phyloP scores from a whole-genome alignment of 305 asterid genomes.

The Ilex paraguariensis region DNA sequence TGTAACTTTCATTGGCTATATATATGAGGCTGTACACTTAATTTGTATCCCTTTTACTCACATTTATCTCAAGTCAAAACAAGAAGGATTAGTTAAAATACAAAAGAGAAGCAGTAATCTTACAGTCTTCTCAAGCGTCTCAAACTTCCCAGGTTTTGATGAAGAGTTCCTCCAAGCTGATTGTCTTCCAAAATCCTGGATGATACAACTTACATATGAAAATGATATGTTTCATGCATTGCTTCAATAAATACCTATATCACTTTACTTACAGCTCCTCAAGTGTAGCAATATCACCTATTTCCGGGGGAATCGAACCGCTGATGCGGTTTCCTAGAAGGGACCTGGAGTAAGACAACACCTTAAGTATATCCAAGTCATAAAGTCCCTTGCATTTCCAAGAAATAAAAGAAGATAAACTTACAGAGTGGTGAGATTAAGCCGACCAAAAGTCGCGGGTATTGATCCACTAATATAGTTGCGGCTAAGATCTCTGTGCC shows the following conservation, averaged over 20 bases:
- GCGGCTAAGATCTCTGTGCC: conserved; percentile 59
- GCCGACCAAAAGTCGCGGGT: conserved; percentile 44
- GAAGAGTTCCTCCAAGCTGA: conserved; percentile 79
- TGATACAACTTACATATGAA: neutral
- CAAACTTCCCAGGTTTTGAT: conserved; percentile 55
- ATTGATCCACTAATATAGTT: conserved; percentile 71
- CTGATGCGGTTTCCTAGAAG: conserved; percentile 72
- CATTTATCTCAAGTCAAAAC: too few species aligned
- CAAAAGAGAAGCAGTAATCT: conserved; percentile 15
- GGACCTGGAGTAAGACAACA: conserved; percentile 31
- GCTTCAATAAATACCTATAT: neutral
- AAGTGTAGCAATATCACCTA: conserved; percentile 63
- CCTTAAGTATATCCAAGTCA: neutral
- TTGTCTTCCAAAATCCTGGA: conserved; percentile 61
- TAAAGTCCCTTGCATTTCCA: too few species aligned
- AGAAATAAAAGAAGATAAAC: conserved; percentile 16
- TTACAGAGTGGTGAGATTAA: conserved; percentile 50
- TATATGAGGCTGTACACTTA: too few species aligned
- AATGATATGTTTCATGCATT: conserved; percentile 1
- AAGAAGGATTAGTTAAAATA: conserved; percentile 7
- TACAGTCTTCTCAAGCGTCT: conserved; percentile 59
- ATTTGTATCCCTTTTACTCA: too few species aligned
- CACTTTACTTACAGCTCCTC: conserved; percentile 53
- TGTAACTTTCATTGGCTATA: too few species aligned
- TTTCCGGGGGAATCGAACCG: conserved; percentile 63